Percentiles rank a stretch among this genome's conserved stretches.
Conservation (phyloP, 164 flowering plant species). For the Aristolochia fimbriata region DNA sequence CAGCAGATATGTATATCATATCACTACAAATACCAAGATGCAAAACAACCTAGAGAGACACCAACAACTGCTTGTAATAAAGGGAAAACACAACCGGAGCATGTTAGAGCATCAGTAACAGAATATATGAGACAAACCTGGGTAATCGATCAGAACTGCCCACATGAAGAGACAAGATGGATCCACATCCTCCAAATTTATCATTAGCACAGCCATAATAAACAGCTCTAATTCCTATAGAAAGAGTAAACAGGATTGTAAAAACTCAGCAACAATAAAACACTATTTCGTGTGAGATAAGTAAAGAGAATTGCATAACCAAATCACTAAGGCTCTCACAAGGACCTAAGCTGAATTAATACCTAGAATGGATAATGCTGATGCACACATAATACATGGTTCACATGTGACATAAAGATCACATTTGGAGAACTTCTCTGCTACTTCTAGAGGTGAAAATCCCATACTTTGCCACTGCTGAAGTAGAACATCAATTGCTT, state of each 20-base stretch:
- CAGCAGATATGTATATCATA: too few species aligned
- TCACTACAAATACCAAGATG: too few species aligned
- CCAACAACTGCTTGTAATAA: not conserved
- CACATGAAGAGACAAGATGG: constrained; percentile 69
- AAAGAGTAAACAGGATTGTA: not conserved
- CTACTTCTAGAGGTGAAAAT: constrained; percentile 46
- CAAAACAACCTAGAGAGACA: not conserved
- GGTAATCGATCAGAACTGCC: constrained; percentile 17
- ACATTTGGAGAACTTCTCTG: constrained; percentile 50
- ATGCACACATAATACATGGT: constrained; percentile 98
- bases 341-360: constrained; percentile 3
- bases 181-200: constrained; percentile 96
- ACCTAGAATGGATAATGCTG: constrained; percentile 80
- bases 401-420: constrained; percentile 92
- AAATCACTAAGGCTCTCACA: not conserved
- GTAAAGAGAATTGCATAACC: not conserved
- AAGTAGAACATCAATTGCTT: constrained; percentile 72
- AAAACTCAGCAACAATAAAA: constrained; percentile 30
- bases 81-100: not conserved
- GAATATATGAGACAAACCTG: constrained; percentile 18
- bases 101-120: not conserved
- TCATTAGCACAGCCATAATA: constrained; percentile 92
- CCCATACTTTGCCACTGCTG: constrained; percentile 56
- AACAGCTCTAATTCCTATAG: constrained; percentile 68
- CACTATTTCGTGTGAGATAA: constrained; percentile 42